Conservation (phyloP, 208 protist species). For the Trypanosoma melophagium region DNA sequence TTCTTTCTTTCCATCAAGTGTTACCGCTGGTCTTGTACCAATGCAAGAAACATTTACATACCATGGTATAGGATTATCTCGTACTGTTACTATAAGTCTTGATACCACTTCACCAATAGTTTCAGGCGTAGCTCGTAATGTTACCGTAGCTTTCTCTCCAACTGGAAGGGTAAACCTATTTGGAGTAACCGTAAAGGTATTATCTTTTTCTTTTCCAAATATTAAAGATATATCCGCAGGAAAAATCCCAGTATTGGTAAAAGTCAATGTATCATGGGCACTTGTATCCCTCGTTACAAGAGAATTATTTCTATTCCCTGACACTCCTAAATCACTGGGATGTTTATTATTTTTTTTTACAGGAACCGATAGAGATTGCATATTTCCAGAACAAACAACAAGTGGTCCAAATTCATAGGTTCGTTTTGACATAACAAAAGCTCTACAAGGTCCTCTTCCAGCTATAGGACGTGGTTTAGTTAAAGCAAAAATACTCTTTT, state of each 20-base stretch:
- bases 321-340: not conserved
- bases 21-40: constrained; percentile 80
- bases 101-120: constrained; percentile 78
- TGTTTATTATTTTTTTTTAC: not conserved
- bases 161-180: constrained; percentile 67
- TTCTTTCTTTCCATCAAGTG: constrained; percentile 76
- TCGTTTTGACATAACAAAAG: constrained; percentile 62
- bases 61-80: constrained; percentile 92
- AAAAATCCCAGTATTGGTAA: constrained; percentile 89
- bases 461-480: constrained; percentile 33
- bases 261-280: constrained; percentile 64
- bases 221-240: constrained; percentile 67
- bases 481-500: constrained; percentile 81
- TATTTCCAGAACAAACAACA: constrained; percentile 57
- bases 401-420: constrained; percentile 95
- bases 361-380: not conserved
- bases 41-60: constrained; percentile 78
- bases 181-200: constrained; percentile 79
- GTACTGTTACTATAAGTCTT: constrained; percentile 83
- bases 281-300: not conserved
- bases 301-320: not conserved
- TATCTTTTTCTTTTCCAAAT: constrained; percentile 86
- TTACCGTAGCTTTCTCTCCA: constrained; percentile 76
- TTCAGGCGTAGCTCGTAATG: constrained; percentile 84
- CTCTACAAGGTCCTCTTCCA: constrained; percentile 45